Evolutionary conservation across 2,329 filamentous ascomycete genomes (phyloP).

Genomic region (Pseudogymnoascus sp.): DNA sequence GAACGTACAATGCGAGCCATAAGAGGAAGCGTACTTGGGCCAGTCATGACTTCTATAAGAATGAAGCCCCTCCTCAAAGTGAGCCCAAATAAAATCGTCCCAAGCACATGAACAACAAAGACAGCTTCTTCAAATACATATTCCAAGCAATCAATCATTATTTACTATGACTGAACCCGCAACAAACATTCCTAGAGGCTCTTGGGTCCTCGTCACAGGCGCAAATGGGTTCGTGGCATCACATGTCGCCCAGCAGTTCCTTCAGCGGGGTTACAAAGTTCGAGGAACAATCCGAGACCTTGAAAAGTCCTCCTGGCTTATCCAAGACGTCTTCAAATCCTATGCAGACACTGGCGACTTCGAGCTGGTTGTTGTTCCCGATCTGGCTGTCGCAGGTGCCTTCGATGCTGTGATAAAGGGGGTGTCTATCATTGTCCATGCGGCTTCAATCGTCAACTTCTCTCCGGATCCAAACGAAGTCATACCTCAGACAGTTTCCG

Average conservation of each 20-base stretch:
- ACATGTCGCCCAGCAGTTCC: slow-evolving; percentile 37
- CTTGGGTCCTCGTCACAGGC: slow-evolving; percentile 40
- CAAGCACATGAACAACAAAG: neutral
- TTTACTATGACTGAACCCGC: neutral
- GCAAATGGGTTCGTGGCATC: slow-evolving; percentile 41
- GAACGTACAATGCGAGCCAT: neutral
- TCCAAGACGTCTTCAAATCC: slow-evolving; percentile 30
- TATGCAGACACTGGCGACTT: slow-evolving; percentile 30
- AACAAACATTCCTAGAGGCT: slow-evolving; percentile 26
- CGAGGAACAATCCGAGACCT: slow-evolving; percentile 40
- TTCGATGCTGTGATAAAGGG: slow-evolving; percentile 38
- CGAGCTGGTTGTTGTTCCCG: slow-evolving; percentile 35
- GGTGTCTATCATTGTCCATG: slow-evolving; percentile 40
- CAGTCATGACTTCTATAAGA: neutral
- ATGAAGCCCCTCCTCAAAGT: neutral
- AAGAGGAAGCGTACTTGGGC: neutral
- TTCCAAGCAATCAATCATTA: neutral
- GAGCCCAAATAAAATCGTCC: neutral
- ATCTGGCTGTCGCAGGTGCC: slow-evolving; percentile 33
- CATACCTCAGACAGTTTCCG: slow-evolving; percentile 36
- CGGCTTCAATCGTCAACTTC: slow-evolving; percentile 38
- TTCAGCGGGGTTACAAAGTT: slow-evolving; percentile 38
- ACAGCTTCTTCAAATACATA: neutral
- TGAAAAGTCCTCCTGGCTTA: slow-evolving; percentile 31
- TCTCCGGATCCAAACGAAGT: slow-evolving; percentile 37